A percentile compares a stretch with the other conserved stretches of the same genome.
Conservation (phyloP, 495 filamentous ascomycete species). For the Thermothielavioides terrestris region DNA sequence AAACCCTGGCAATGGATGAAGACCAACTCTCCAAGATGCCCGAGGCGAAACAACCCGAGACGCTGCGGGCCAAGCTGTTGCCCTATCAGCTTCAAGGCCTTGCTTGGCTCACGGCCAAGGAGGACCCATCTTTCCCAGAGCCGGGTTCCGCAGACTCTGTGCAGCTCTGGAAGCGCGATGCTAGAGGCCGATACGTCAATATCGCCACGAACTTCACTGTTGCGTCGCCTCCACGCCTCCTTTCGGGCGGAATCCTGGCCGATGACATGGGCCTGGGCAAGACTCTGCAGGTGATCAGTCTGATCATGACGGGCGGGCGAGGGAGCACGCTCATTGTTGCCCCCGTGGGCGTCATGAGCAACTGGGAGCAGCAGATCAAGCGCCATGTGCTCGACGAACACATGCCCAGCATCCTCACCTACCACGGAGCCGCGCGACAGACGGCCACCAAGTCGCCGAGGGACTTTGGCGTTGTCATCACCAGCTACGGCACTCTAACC, state of each 20-base stretch:
- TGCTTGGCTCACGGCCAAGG: constrained; percentile 72
- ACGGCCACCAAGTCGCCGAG: constrained; percentile 46
- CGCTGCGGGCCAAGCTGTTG: constrained; percentile 56
- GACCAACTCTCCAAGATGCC: constrained; percentile 65
- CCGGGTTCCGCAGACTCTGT: constrained; percentile 55
- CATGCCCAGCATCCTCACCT: constrained; percentile 58
- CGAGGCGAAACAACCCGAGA: constrained; percentile 56
- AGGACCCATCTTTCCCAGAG: constrained; percentile 58
- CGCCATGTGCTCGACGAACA: constrained; percentile 57
- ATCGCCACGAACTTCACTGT: constrained; percentile 68
- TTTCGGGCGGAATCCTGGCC: constrained; percentile 76
- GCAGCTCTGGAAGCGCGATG: constrained; percentile 68
- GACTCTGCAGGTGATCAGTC: constrained; percentile 77
- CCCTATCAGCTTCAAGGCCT: constrained; percentile 82
- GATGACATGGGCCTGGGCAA: constrained; percentile 97
- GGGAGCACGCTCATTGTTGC: constrained; percentile 71
- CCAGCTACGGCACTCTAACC: constrained; percentile 62
- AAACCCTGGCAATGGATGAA: constrained; percentile 62
- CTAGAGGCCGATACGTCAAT: constrained; percentile 53
- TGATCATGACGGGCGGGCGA: constrained; percentile 56
- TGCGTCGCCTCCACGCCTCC: constrained; percentile 46
- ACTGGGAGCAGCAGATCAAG: constrained; percentile 78
- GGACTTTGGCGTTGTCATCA: constrained; percentile 68
- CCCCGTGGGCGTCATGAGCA: constrained; percentile 84
- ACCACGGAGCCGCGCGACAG: constrained; percentile 59